These are phyloP conservation scores for Stachybotrys chlorohalonatus DNA, from an alignment of 2,329 filamentous ascomycete genomes.

Conservation along the genomic window DNA sequence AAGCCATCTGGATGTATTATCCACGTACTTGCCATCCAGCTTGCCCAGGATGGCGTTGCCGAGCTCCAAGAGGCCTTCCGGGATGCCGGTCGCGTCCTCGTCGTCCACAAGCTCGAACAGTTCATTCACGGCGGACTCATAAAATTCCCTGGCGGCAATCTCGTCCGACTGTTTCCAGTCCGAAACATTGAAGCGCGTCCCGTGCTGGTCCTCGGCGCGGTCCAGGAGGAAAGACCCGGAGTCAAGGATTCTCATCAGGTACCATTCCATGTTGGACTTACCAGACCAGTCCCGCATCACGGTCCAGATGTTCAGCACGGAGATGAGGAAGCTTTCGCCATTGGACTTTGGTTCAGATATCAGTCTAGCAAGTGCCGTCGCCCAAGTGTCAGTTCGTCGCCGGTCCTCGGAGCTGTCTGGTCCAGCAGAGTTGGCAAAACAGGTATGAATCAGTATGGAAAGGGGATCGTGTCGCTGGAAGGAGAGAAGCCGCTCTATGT, in stretches of 20 bases:
- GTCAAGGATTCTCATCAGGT: conserved; percentile 88
- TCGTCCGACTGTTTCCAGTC: conserved; percentile 71
- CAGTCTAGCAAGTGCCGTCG: conserved; percentile 73
- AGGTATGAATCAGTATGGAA: conserved; percentile 76
- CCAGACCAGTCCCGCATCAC: conserved; percentile 84
- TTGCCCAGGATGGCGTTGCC: conserved; percentile 76
- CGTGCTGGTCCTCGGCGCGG: conserved; percentile 69
- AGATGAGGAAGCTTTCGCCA: conserved; percentile 71
- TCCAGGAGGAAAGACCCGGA: conserved; percentile 88
- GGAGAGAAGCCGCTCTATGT: conserved; percentile 75
- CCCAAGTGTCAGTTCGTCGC: conserved; percentile 77
- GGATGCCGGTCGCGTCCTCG: conserved; percentile 74
- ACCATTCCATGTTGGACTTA: conserved; percentile 83
- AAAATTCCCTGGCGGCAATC: conserved; percentile 79
- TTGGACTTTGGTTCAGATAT: conserved; percentile 69
- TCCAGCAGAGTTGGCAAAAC: conserved; percentile 78
- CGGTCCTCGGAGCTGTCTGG: conserved; percentile 74
- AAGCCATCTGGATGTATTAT: conserved; percentile 72
- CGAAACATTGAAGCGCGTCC: conserved; percentile 61
- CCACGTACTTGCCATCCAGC: conserved; percentile 61
- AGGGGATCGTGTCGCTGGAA: conserved; percentile 85
- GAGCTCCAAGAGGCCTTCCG: conserved; percentile 74
- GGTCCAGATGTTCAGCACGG: conserved; percentile 81
- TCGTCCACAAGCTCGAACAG: conserved; percentile 84
- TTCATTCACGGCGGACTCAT: conserved; percentile 68